Percentiles rank a stretch among this genome's conserved stretches.
Conservation (phyloP, 768 basidiomycete species). For the Termitomyces sp. region DNA sequence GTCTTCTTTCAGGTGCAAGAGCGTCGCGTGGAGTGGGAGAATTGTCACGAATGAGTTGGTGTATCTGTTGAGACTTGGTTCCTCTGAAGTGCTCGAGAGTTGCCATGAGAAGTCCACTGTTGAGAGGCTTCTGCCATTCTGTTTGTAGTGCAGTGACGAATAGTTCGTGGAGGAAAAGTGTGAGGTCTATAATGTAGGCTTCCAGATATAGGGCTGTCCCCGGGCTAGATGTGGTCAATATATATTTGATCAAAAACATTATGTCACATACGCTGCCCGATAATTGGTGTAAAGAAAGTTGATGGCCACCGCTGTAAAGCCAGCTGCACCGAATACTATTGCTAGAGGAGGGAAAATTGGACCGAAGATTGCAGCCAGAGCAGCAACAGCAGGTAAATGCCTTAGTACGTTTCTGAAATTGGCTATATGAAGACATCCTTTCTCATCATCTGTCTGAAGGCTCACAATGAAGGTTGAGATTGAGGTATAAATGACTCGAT, state of each 20-base stretch:
- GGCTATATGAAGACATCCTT: background rate
- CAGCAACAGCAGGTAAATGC: background rate
- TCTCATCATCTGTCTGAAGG: background rate
- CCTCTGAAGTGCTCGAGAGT: background rate
- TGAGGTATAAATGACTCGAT: background rate
- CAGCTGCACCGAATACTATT: constrained; percentile 1
- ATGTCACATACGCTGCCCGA: background rate
- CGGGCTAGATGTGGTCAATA: background rate
- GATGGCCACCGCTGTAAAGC: background rate
- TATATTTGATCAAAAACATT: background rate
- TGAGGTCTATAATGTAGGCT: constrained; percentile 16
- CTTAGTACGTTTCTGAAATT: background rate
- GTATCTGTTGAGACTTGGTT: background rate
- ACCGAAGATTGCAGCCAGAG: constrained; percentile 1
- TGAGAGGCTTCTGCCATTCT: background rate
- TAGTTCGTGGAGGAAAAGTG: constrained; percentile 11
- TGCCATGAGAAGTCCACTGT: background rate
- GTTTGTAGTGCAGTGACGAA: constrained; percentile 3
- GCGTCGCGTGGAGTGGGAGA: background rate
- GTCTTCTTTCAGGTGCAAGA: background rate
- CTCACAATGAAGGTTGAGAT: background rate
- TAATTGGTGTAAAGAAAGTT: background rate
- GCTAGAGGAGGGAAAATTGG: constrained; percentile 7
- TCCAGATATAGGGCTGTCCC: constrained; percentile 8
- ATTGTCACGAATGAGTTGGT: background rate